A percentile compares a stretch with the other conserved stretches of the same genome.
Conservation (phyloP, 2,329 filamentous ascomycete genomes). For the Venturia asperata region DNA sequence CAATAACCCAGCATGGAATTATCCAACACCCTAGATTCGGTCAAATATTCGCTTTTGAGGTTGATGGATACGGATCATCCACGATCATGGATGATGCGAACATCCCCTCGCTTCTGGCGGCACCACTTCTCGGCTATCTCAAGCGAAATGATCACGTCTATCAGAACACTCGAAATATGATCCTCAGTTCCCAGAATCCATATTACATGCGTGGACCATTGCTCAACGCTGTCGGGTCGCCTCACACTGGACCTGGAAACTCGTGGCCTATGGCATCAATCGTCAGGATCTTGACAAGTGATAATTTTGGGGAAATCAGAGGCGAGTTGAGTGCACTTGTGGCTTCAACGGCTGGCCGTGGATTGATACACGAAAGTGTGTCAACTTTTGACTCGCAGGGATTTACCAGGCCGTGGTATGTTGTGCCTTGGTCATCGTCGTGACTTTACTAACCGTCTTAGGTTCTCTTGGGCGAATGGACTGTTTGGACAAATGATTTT, state of each 20-base stretch:
- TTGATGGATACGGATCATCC: slow-evolving; percentile 40
- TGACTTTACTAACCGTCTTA: slow-evolving; percentile 21
- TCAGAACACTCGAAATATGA: slow-evolving; percentile 39
- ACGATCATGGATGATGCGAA: slow-evolving; percentile 69
- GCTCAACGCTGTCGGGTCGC: slow-evolving; percentile 43
- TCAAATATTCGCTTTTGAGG: slow-evolving; percentile 42
- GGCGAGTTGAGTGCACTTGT: slow-evolving; percentile 40
- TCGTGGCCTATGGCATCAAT: slow-evolving; percentile 49
- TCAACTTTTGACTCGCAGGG: slow-evolving; percentile 40
- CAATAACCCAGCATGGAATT: slow-evolving; percentile 41
- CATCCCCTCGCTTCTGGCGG: slow-evolving; percentile 58
- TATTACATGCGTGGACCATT: slow-evolving; percentile 46
- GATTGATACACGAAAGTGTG: slow-evolving; percentile 47
- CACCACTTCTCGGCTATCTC: slow-evolving; percentile 56
- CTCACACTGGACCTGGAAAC: slow-evolving; percentile 40
- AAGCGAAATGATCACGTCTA: slow-evolving; percentile 37
- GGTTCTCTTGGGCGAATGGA: slow-evolving; percentile 47
- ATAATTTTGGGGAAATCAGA: slow-evolving; percentile 41
- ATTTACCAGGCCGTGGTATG: slow-evolving; percentile 45
- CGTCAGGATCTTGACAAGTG: slow-evolving; percentile 44
- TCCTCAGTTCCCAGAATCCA: slow-evolving; percentile 41
- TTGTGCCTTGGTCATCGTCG: slow-evolving; percentile 10
- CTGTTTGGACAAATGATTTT: slow-evolving; percentile 46
- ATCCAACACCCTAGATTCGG: slow-evolving; percentile 33
- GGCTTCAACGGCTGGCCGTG: slow-evolving; percentile 41